These are phyloP conservation scores for Hirschfeldia incana DNA, from an alignment of 345 rosid genomes.

Conservation along the genomic window DNA sequence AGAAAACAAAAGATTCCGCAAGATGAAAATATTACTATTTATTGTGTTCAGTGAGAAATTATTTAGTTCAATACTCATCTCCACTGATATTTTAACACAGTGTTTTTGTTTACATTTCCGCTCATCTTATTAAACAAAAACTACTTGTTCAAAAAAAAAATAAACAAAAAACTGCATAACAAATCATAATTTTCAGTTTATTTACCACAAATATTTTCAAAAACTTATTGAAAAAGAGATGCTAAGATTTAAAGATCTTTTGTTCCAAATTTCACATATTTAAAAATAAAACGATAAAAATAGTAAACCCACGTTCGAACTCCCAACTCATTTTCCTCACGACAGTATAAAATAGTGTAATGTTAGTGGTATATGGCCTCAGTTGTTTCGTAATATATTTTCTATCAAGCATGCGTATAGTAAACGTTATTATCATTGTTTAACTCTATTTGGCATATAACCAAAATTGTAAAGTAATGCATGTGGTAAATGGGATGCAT, in stretches of 20 bases:
- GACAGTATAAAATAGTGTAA: background rate
- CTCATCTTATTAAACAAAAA: background rate
- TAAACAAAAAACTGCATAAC: background rate
- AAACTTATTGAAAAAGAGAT: background rate
- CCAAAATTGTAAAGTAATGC: constrained; percentile 5
- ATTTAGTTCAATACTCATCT: background rate
- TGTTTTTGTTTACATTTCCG: background rate
- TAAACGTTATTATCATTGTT: constrained; percentile 3
- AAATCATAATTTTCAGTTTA: background rate
- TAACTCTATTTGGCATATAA: constrained; percentile 18
- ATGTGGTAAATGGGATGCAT: constrained; percentile 20
- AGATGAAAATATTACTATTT: too few species aligned
- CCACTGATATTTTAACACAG: background rate
- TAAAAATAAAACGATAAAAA: background rate
- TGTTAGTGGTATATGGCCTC: background rate
- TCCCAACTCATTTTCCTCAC: constrained; percentile 13
- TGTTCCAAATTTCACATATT: background rate
- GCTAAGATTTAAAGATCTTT: background rate
- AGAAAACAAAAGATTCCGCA: background rate
- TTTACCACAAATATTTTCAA: background rate
- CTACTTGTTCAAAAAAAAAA: too few species aligned
- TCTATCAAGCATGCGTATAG: background rate
- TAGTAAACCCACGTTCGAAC: background rate
- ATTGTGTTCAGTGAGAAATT: background rate
- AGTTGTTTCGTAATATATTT: background rate